Percentiles rank a stretch among this genome's conserved stretches.
Conservation (phyloP, 768 basidiomycete genomes). For the Boletellus emodensis region DNA sequence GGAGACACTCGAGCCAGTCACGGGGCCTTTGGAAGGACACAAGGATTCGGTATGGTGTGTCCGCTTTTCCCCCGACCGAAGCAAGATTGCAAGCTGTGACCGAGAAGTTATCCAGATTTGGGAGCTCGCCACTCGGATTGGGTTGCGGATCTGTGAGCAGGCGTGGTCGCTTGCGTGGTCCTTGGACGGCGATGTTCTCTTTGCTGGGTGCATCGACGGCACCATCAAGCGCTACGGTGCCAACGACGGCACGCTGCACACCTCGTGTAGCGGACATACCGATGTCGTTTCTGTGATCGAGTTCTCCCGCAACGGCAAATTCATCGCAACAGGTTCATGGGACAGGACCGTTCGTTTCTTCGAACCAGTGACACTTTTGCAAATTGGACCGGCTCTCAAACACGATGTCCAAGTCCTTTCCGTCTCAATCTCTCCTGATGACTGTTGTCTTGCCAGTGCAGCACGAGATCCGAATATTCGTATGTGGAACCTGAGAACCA, state of each 20-base stretch:
- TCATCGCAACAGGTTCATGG: constrained; percentile 26
- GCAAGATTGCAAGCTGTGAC: constrained; percentile 19
- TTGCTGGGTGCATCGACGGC: constrained; percentile 18
- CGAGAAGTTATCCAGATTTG: constrained; percentile 15
- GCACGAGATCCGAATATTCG: constrained; percentile 12
- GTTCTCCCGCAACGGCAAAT: constrained; percentile 15
- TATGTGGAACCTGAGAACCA: constrained; percentile 13
- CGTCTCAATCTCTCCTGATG: constrained; percentile 16
- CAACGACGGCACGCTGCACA: neutral
- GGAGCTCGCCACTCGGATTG: constrained; percentile 7
- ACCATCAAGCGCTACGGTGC: constrained; percentile 12
- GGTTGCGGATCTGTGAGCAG: neutral
- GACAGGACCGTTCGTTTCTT: constrained; percentile 29
- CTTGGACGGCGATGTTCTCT: constrained; percentile 7
- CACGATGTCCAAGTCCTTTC: constrained; percentile 9
- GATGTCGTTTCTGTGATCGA: constrained; percentile 20
- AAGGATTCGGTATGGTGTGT: constrained; percentile 14
- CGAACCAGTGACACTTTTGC: constrained; percentile 18
- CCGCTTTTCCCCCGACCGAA: constrained; percentile 18
- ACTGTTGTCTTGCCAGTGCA: constrained; percentile 14
- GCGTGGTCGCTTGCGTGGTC: constrained; percentile 25
- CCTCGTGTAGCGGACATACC: constrained; percentile 11
- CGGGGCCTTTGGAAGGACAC: constrained; percentile 10
- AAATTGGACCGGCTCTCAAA: constrained; percentile 13
- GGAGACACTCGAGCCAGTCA: constrained; percentile 1